These are phyloP conservation scores for Aureobasidium pullulans DNA, from an alignment of 2,329 filamentous ascomycete genomes.

Conservation along the genomic window DNA sequence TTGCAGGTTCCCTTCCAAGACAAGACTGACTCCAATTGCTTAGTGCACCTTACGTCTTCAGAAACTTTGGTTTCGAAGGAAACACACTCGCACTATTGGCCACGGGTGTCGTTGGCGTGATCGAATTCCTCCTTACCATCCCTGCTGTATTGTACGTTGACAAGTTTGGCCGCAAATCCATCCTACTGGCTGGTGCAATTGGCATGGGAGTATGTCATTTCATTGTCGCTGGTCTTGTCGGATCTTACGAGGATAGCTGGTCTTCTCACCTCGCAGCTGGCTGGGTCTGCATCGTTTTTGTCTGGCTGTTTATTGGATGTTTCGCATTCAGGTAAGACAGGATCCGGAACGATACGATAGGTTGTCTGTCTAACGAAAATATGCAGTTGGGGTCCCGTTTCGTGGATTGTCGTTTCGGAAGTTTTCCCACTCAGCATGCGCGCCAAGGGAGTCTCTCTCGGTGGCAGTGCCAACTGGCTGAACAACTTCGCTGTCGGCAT, in stretches of 20 bases:
- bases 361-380: background rate
- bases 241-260: constrained; percentile 22
- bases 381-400: constrained; percentile 46
- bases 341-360: background rate
- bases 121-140: constrained; percentile 59
- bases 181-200: constrained; percentile 32
- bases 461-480: constrained; percentile 19
- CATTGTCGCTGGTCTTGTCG: constrained; percentile 25
- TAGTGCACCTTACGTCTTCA: constrained; percentile 36
- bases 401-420: constrained; percentile 19
- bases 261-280: constrained; percentile 17
- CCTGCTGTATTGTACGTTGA: constrained; percentile 59
- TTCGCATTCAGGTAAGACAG: constrained; percentile 51
- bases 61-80: constrained; percentile 34
- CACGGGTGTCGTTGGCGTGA: constrained; percentile 61
- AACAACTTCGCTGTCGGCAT: constrained; percentile 18
- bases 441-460: constrained; percentile 24
- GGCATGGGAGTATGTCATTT: constrained; percentile 25
- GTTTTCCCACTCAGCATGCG: constrained; percentile 23
- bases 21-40: background rate
- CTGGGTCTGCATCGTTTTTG: constrained; percentile 52
- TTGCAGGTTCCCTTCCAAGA: constrained; percentile 11
- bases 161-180: constrained; percentile 56
- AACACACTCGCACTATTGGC: constrained; percentile 50
- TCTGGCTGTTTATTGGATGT: constrained; percentile 66